Percentiles rank a stretch among this genome's conserved stretches.
Evolutionary conservation across 257 asterid genomes (phyloP).

Genomic region (Primulina huaijiensis): DNA sequence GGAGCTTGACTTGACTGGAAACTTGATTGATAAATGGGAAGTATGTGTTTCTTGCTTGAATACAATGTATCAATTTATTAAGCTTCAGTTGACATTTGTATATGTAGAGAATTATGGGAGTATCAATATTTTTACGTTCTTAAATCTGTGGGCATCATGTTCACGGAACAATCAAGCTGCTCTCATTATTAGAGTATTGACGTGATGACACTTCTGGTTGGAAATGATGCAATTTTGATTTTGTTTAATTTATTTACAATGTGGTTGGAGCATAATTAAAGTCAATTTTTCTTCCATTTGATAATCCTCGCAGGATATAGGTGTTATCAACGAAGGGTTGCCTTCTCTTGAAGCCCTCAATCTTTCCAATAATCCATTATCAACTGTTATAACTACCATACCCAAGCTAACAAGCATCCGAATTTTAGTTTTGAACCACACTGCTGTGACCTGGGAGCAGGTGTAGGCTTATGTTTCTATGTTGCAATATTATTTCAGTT

Average conservation of each 20-base stretch:
- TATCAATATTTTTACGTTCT: constrained; percentile 12
- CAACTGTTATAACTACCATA: constrained; percentile 41
- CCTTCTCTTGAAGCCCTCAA: constrained; percentile 69
- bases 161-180: constrained; percentile 1
- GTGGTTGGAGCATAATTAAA: constrained; percentile 15
- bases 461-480: constrained; percentile 34
- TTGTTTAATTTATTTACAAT: not conserved
- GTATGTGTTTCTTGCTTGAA: constrained; percentile 48
- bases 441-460: constrained; percentile 80
- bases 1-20: constrained; percentile 96
- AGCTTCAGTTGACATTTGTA: constrained; percentile 10
- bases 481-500: constrained; percentile 1
- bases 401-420: constrained; percentile 59
- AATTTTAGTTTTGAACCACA: constrained; percentile 73
- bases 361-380: constrained; percentile 62
- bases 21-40: constrained; percentile 71
- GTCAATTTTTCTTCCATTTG: not conserved
- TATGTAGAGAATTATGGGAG: constrained; percentile 1
- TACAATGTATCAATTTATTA: constrained; percentile 6
- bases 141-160: constrained; percentile 7
- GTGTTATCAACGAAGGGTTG: constrained; percentile 60
- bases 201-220: constrained; percentile 19
- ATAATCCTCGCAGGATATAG: constrained; percentile 58
- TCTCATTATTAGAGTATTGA: constrained; percentile 2
- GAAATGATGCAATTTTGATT: constrained; percentile 14